Base-by-base conservation (phyloP, 2,329 filamentous ascomycete genomes). In the Penicillium griseofulvum region DNA sequence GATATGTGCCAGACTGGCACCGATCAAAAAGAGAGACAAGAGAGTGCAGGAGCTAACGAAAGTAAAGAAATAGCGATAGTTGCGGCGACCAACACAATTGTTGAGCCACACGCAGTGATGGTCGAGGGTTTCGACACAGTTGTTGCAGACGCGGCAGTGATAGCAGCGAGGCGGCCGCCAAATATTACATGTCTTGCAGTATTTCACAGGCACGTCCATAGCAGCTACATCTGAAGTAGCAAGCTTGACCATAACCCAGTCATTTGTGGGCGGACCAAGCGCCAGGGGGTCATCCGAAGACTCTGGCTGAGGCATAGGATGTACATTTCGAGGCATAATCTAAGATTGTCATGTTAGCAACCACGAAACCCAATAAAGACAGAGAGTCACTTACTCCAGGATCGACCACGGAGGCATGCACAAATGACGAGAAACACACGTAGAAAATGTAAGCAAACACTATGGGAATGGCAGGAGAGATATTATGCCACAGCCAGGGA, bases 91-190 rank as follows among this genome's bases (percentile, higher is more conserved):
- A 47, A 99, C 88, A 66, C 94, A 99, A 73, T 99, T 99, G 77
- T 99, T 99, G 60, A 99, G 84, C 94, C 94, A 99, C 16, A 97
- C 92, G 68, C 94, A 99, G 75, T 99, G 94, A 69, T 99, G 94
- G 69, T 99, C 94, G 64, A 97, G 91, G 0, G 91, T 96, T 74
- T 99, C 94, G 57, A 99, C 85, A 72, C 94, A 99, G 73, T 95
- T 97, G 75, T 99, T 93, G 76, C 94, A 99, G 28, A 96, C 83
- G 54, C 94, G 89, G 75, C 94, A 99, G 76, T 99, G 94, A 70
- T 99, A 95, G 55, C 91, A 91, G 55, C 94, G 89, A 28, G 93
- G 92, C 34, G 94, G 94, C 2, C 94, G 89, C 94, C 94, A 99
- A 64, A 99, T 92, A 68, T 91, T 91, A 80, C 94, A 99, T 17